Conservation (phyloP, 805 yeast species). For the Pichia exigua region DNA sequence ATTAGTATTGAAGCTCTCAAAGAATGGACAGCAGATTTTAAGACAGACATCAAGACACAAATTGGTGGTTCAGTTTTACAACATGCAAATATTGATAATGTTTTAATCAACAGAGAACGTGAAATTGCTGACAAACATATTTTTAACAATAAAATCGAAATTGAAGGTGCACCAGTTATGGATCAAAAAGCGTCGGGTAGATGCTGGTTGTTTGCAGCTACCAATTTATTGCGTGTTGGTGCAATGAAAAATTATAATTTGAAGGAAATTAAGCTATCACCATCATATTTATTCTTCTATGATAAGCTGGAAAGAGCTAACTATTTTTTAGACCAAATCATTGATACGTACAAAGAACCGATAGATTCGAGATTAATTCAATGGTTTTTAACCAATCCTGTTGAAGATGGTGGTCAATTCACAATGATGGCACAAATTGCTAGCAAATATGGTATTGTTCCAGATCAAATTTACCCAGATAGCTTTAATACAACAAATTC, state of each 20-base stretch:
- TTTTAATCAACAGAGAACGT: slow-evolving; percentile 31
- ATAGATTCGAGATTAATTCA: slow-evolving; percentile 67
- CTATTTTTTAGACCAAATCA: slow-evolving; percentile 67
- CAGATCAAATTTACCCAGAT: slow-evolving; percentile 68
- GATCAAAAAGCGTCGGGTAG: slow-evolving; percentile 73
- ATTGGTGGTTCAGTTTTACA: slow-evolving; percentile 27
- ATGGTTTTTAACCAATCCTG: slow-evolving; percentile 56
- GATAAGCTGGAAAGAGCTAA: slow-evolving; percentile 84
- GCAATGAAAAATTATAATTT: slow-evolving; percentile 56
- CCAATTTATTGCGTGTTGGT: slow-evolving; percentile 60
- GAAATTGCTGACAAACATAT: slow-evolving; percentile 28
- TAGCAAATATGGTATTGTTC: slow-evolving; percentile 76
- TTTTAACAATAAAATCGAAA: slow-evolving; percentile 36
- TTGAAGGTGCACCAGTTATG: slow-evolving; percentile 57
- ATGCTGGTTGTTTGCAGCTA: slow-evolving; percentile 86
- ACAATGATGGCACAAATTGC: slow-evolving; percentile 73
- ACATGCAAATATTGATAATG: slow-evolving; percentile 31
- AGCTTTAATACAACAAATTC: slow-evolving; percentile 46
- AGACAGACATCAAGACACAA: slow-evolving; percentile 23
- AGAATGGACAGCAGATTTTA: slow-evolving; percentile 23
- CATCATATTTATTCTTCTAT: slow-evolving; percentile 71
- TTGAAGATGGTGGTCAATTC: slow-evolving; percentile 83
- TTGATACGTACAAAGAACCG: slow-evolving; percentile 58
- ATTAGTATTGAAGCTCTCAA: slow-evolving; percentile 11
- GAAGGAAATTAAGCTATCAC: slow-evolving; percentile 67